Percentiles rank a stretch among this genome's conserved stretches.
These are phyloP conservation scores for Stylonectria norvegica DNA, from an alignment of 2,329 filamentous ascomycete genomes.

Conservation along the genomic window DNA sequence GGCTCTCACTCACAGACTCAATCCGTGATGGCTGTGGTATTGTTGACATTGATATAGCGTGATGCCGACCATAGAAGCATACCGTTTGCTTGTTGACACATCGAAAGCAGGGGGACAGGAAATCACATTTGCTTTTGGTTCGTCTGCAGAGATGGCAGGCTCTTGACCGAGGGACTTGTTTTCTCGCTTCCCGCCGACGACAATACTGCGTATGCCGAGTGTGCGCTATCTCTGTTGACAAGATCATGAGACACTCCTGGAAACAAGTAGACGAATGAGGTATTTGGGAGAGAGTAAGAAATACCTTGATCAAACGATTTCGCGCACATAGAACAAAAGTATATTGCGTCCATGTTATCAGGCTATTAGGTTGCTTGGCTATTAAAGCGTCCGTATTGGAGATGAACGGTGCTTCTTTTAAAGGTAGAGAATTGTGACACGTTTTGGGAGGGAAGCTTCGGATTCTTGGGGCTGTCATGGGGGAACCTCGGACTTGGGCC, in stretches of 20 bases:
- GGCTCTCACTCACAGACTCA: too few relatives aligned
- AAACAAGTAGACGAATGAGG: not conserved
- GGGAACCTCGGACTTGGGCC: too few relatives aligned
- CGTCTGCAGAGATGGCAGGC: constrained; percentile 1
- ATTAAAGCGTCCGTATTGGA: too few relatives aligned
- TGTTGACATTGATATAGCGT: not conserved
- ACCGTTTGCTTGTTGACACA: not conserved
- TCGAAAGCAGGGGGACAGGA: not conserved
- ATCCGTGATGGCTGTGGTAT: not conserved
- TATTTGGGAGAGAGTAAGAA: not conserved
- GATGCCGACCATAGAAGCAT: not conserved
- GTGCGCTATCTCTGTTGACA: not conserved
- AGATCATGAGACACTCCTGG: not conserved
- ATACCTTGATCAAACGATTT: constrained; percentile 2
- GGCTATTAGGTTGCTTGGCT: too few relatives aligned
- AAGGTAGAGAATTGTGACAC: too few relatives aligned
- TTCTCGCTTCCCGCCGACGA: constrained; percentile 1
- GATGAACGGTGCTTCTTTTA: too few relatives aligned
- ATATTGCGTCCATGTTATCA: too few relatives aligned
- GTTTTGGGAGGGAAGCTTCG: too few relatives aligned
- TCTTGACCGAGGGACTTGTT: not conserved
- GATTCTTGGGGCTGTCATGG: too few relatives aligned
- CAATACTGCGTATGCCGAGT: constrained; percentile 3
- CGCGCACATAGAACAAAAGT: not conserved
- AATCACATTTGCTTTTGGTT: constrained; percentile 7